Percentiles rank a stretch among this genome's conserved stretches.
These are phyloP conservation scores for Kluyveromyces marxianus DNA, from an alignment of 1,139 yeast genomes.

Conservation along the genomic window DNA sequence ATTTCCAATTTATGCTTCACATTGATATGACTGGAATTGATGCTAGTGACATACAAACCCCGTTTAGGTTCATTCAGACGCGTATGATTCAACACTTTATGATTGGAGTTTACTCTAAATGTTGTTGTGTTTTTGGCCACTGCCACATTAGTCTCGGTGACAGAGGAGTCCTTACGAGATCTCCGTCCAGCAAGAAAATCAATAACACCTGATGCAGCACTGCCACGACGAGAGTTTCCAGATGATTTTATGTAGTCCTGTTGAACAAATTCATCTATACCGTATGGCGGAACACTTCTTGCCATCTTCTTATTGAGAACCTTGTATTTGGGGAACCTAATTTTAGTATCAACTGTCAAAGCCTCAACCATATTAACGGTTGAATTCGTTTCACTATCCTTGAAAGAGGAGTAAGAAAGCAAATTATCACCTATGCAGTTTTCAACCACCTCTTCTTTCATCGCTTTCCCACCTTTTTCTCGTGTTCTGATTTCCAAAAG, in stretches of 20 bases:
- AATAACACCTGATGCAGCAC: conserved; percentile 20
- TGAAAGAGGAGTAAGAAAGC: conserved; percentile 48
- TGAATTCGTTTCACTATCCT: conserved; percentile 14
- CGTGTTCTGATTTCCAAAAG: conserved; percentile 57
- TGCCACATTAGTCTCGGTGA: neutral
- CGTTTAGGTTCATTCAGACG: conserved; percentile 27
- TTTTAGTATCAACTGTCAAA: conserved; percentile 24
- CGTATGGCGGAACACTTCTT: conserved; percentile 29
- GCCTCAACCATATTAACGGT: conserved; percentile 31
- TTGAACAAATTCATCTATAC: conserved; percentile 25
- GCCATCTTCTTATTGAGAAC: conserved; percentile 23
- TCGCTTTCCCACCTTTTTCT: conserved; percentile 37
- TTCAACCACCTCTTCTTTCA: conserved; percentile 58
- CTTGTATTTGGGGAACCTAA: conserved; percentile 28
- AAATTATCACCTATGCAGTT: conserved; percentile 55
- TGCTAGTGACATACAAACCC: conserved; percentile 57
- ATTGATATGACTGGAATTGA: conserved; percentile 61
- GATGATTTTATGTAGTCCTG: conserved; percentile 12
- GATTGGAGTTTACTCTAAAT: conserved; percentile 19
- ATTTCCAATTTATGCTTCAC: conserved; percentile 73
- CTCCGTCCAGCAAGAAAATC: conserved; percentile 22
- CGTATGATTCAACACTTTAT: conserved; percentile 21
- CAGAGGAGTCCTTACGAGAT: conserved; percentile 3
- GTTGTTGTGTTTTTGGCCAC: conserved; percentile 7
- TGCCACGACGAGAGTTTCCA: conserved; percentile 10